Percentiles rank a stretch among this genome's conserved stretches.
Evolutionary conservation across 2,329 filamentous ascomycete genomes (phyloP).

Genomic region (Neofusicoccum umdonicola): DNA sequence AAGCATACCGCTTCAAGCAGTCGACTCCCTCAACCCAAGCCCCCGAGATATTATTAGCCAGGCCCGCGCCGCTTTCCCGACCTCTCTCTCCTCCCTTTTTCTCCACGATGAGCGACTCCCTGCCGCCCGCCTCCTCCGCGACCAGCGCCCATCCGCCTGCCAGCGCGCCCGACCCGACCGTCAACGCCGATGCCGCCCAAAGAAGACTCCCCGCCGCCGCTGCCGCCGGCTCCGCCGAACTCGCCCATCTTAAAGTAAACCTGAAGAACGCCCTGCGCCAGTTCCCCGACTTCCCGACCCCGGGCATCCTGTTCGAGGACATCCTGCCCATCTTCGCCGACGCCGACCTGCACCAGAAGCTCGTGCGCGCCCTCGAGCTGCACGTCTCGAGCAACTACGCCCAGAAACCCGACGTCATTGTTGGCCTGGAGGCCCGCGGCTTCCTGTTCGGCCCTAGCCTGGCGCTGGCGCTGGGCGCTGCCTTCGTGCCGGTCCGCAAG

Average conservation of each 20-base stretch:
- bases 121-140: conserved; percentile 18
- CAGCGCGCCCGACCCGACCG: conserved; percentile 33
- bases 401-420: conserved; percentile 78
- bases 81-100: background rate
- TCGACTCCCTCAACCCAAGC: conserved; percentile 9
- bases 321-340: conserved; percentile 94
- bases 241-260: conserved; percentile 63
- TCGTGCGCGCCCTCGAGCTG: conserved; percentile 82
- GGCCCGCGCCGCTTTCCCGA: background rate
- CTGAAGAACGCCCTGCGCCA: conserved; percentile 74
- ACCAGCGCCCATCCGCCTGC: conserved; percentile 34
- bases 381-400: conserved; percentile 67
- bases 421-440: conserved; percentile 89
- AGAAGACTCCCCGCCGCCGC: conserved; percentile 49
- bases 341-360: conserved; percentile 67
- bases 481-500: conserved; percentile 93
- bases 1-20: conserved; percentile 14
- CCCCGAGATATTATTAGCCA: conserved; percentile 9
- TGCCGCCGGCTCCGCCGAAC: conserved; percentile 53
- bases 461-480: conserved; percentile 76
- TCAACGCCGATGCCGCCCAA: conserved; percentile 42
- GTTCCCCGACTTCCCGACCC: conserved; percentile 87
- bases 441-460: conserved; percentile 93
- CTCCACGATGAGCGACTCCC: conserved; percentile 14
- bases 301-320: conserved; percentile 94